Percentiles rank a stretch among this genome's conserved stretches.
phyloP scores from a whole-genome alignment of 2,329 filamentous ascomycete species.

The Taxawa tesnikishii region DNA sequence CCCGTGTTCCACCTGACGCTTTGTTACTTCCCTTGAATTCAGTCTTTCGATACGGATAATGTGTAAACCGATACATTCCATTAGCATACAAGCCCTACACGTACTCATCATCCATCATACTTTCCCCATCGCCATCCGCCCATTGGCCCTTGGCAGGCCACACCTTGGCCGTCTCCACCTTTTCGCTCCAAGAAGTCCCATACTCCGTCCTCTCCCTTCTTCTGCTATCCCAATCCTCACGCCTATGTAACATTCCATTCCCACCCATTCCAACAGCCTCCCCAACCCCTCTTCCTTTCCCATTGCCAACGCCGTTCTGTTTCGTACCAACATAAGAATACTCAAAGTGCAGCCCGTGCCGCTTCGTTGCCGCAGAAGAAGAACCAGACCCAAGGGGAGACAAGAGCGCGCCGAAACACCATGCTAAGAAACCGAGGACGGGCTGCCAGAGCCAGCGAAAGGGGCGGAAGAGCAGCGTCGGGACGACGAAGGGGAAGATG shows the following conservation, averaged over 20 bases:
- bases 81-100: background rate
- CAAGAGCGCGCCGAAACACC: conserved; percentile 1
- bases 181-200: background rate
- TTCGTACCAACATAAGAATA: no score
- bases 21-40: no score
- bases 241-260: no score
- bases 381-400: no score
- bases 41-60: no score
- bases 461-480: conserved; percentile 38
- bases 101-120: conserved; percentile 7
- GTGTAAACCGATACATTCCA: no score
- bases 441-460: conserved; percentile 24
- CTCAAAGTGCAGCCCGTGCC: no score
- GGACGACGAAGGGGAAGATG: conserved; percentile 41
- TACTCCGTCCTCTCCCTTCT: conserved; percentile 2
- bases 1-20: no score
- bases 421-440: conserved; percentile 1
- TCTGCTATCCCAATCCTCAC: background rate
- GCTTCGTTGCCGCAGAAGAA: no score
- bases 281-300: no score
- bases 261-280: no score
- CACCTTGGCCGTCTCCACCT: background rate
- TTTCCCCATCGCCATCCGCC: background rate
- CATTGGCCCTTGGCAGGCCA: conserved; percentile 1
- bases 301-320: no score